Percentiles rank a stretch among this genome's conserved stretches.
These are phyloP conservation scores for Trichoderma sp. DNA, from an alignment of 2,329 filamentous ascomycete genomes.

Conservation along the genomic window DNA sequence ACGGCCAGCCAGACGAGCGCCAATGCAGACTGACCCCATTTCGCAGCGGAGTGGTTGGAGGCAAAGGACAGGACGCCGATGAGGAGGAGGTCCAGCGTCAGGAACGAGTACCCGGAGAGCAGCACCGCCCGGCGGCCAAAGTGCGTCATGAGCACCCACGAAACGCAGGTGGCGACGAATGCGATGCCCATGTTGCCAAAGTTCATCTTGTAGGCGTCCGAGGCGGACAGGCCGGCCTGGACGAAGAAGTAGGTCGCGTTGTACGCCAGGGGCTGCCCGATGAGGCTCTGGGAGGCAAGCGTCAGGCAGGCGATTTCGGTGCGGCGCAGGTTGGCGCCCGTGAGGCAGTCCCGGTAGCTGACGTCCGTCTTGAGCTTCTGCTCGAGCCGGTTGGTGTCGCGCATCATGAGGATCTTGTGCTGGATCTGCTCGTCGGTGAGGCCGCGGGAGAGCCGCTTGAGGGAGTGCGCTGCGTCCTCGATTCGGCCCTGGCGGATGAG, in stretches of 20 bases:
- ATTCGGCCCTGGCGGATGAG: constrained; percentile 41
- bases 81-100: constrained; percentile 24
- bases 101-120: constrained; percentile 18
- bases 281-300: constrained; percentile 42
- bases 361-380: constrained; percentile 31
- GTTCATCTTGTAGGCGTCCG: constrained; percentile 39
- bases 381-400: constrained; percentile 30
- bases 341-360: constrained; percentile 46
- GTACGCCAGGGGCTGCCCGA: constrained; percentile 44
- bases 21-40: constrained; percentile 32
- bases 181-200: constrained; percentile 46
- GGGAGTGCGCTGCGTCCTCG: constrained; percentile 35
- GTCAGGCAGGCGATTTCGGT: constrained; percentile 45
- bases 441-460: constrained; percentile 24
- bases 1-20: constrained; percentile 29
- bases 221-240: constrained; percentile 39
- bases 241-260: constrained; percentile 49
- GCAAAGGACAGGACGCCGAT: constrained; percentile 28
- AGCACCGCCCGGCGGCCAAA: constrained; percentile 27
- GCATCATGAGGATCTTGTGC: constrained; percentile 24
- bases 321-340: constrained; percentile 41
- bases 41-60: constrained; percentile 12
- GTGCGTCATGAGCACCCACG: constrained; percentile 27
- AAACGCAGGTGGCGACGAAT: constrained; percentile 27
- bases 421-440: constrained; percentile 24